Evolutionary conservation across 495 filamentous ascomycete genomes (phyloP).

Genomic region (Aspergillus panamensis): DNA sequence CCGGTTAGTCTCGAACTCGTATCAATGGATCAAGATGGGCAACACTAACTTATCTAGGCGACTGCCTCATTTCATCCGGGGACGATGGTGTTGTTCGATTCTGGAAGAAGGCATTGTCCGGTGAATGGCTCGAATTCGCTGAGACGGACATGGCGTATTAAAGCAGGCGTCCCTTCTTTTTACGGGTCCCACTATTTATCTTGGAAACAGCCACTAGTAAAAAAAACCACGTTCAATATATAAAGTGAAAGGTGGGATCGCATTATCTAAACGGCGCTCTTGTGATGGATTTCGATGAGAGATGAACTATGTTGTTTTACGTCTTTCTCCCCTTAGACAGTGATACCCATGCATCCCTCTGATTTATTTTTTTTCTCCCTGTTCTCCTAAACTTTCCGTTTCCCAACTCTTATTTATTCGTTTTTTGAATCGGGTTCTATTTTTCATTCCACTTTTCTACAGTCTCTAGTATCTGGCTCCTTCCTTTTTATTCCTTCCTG

Average conservation of each 20-base stretch:
- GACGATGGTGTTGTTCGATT: constrained; percentile 49
- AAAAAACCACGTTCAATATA: no score
- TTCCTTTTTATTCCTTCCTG: no score
- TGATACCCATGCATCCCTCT: constrained; percentile 23
- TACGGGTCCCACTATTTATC: not conserved
- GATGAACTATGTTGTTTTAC: not conserved
- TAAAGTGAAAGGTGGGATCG: no score
- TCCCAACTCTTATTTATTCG: not conserved
- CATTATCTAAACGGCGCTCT: not conserved
- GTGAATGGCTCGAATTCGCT: constrained; percentile 51
- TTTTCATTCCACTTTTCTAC: not conserved
- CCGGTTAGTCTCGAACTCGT: constrained; percentile 30
- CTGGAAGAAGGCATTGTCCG: constrained; percentile 49
- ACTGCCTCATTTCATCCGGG: constrained; percentile 48
- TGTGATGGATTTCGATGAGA: not conserved
- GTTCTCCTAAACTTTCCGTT: not conserved
- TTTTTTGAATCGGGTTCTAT: not conserved
- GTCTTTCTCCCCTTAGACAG: constrained; percentile 19
- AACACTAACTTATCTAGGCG: constrained; percentile 31
- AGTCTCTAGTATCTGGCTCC: no score
- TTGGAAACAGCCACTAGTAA: not conserved
- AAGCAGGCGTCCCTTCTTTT: not conserved
- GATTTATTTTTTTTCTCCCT: not conserved
- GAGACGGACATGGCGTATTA: constrained; percentile 44
- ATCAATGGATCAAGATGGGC: constrained; percentile 7